Conservation (phyloP, 2,329 filamentous ascomycete species). For the Aureobasidium sp. region DNA sequence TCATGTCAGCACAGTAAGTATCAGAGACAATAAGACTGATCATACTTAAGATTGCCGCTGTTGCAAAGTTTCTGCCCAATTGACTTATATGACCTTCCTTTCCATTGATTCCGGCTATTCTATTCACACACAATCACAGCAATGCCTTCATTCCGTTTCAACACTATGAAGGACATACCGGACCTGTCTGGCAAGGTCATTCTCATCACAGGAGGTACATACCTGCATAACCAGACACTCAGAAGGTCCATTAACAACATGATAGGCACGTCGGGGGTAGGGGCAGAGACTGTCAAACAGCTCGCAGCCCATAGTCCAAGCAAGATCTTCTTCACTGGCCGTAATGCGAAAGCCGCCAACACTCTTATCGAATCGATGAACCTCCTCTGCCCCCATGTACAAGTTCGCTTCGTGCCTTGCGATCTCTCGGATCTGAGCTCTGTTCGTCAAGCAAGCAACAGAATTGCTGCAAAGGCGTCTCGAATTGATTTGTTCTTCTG, state of each 20-base stretch:
- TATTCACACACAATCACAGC: background rate
- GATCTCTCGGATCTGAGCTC: conserved; percentile 44
- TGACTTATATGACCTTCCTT: background rate
- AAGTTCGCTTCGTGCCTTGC: conserved; percentile 38
- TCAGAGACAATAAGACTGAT: background rate
- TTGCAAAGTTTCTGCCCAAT: no score
- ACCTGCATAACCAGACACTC: background rate
- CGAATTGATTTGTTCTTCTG: conserved; percentile 13
- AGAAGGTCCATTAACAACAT: background rate
- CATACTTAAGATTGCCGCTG: background rate
- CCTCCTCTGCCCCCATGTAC: conserved; percentile 23
- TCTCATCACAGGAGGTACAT: conserved; percentile 19
- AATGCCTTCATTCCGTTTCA: conserved; percentile 13
- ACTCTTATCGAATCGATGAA: conserved; percentile 34
- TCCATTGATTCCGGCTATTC: background rate
- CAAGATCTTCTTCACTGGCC: conserved; percentile 45
- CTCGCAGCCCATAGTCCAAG: conserved; percentile 38
- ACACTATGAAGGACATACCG: conserved; percentile 20
- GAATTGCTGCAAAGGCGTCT: conserved; percentile 28
- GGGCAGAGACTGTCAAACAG: conserved; percentile 36
- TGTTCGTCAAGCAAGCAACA: conserved; percentile 35
- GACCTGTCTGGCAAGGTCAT: conserved; percentile 22
- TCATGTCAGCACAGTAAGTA: background rate
- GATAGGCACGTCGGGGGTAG: conserved; percentile 38
- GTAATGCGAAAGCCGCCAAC: conserved; percentile 34